phyloP scores from a whole-genome alignment of 2,329 filamentous ascomycete genomes.

The Microthyrium microscopicum region DNA sequence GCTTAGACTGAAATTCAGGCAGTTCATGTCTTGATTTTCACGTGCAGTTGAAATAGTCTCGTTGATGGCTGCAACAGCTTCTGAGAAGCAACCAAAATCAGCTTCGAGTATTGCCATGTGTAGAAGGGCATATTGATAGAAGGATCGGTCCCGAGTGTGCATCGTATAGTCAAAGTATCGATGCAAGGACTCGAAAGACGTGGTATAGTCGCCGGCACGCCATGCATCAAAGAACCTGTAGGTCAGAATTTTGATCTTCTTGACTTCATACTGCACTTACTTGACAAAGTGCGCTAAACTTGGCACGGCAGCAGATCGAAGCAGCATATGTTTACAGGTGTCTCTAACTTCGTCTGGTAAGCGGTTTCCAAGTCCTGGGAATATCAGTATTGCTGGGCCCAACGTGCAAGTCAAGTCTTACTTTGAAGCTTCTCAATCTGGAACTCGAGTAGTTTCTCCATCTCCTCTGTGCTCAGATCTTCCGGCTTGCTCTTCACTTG shows the following conservation, averaged over 20 bases:
- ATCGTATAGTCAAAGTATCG: constrained; percentile 96
- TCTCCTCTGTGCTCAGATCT: constrained; percentile 55
- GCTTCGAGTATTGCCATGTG: constrained; percentile 88
- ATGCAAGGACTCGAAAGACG: constrained; percentile 79
- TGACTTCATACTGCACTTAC: constrained; percentile 29
- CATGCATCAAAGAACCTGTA: constrained; percentile 74
- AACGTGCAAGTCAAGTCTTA: constrained; percentile 23
- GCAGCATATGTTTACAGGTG: constrained; percentile 53
- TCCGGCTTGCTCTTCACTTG: constrained; percentile 19
- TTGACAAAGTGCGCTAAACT: constrained; percentile 61
- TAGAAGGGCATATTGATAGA: constrained; percentile 88
- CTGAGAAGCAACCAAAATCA: constrained; percentile 80
- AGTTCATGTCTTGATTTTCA: constrained; percentile 82
- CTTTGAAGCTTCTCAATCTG: constrained; percentile 80
- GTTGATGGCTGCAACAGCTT: constrained; percentile 86
- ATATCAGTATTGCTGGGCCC: constrained; percentile 6
- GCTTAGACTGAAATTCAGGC: constrained; percentile 85
- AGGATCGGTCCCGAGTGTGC: constrained; percentile 64
- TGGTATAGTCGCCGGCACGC: constrained; percentile 78
- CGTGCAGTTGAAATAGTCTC: constrained; percentile 89
- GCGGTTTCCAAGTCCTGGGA: constrained; percentile 53
- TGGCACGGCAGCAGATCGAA: constrained; percentile 50
- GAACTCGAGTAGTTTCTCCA: constrained; percentile 69
- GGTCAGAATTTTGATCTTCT: no score
- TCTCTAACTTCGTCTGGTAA: constrained; percentile 57